Evolutionary conservation across 2,329 filamentous ascomycete genomes (phyloP).

Genomic region (Trichoderma aggressivum): DNA sequence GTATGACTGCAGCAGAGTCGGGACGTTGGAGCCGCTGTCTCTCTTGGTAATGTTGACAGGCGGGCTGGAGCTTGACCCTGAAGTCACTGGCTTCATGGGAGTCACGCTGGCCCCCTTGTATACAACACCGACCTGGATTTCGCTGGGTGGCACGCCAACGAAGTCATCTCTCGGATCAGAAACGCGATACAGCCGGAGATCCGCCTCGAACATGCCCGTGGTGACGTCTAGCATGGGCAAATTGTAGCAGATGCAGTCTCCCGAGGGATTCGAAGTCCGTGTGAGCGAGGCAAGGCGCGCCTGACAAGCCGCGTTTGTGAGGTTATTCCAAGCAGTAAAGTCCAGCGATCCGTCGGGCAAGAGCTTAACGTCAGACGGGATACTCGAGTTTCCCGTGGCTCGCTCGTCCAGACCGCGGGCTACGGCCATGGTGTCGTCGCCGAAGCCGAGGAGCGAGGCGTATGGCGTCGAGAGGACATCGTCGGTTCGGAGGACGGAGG

Average conservation of each 20-base stretch:
- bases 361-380: constrained; percentile 31
- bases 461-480: constrained; percentile 33
- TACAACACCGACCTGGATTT: constrained; percentile 53
- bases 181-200: constrained; percentile 71
- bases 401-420: neutral
- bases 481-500: constrained; percentile 27
- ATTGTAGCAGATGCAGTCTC: constrained; percentile 80
- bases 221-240: constrained; percentile 65
- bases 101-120: constrained; percentile 50
- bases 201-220: constrained; percentile 71
- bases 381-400: constrained; percentile 22
- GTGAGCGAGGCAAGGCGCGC: constrained; percentile 52
- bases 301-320: constrained; percentile 58
- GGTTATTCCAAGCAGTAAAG: constrained; percentile 53
- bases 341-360: constrained; percentile 48
- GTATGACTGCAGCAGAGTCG: constrained; percentile 57
- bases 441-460: constrained; percentile 21
- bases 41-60: constrained; percentile 27
- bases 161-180: constrained; percentile 56
- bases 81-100: constrained; percentile 22
- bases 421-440: constrained; percentile 10
- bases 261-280: constrained; percentile 67
- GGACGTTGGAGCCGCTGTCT: constrained; percentile 23
- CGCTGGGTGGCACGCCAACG: constrained; percentile 46
- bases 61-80: constrained; percentile 23